These are phyloP conservation scores for Pleurotus djamor DNA, from an alignment of 768 basidiomycete species.

Conservation along the genomic window DNA sequence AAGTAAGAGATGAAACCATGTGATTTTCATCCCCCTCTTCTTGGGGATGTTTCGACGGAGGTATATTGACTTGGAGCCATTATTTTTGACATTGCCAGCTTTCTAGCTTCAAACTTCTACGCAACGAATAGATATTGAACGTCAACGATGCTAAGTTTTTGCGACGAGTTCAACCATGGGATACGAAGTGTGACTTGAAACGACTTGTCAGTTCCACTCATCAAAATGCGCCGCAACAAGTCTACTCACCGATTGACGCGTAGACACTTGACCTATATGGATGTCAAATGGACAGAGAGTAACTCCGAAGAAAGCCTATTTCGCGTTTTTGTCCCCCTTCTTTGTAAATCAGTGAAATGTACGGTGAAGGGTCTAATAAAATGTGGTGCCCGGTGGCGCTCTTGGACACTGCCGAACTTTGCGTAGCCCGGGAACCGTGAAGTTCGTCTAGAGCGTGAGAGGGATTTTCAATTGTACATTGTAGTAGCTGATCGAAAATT, in stretches of 20 bases:
- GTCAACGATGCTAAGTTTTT: not conserved
- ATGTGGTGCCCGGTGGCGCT: too few species aligned
- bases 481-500: too few species aligned
- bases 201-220: not conserved
- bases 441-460: too few species aligned
- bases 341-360: too few species aligned
- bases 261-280: too few species aligned
- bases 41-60: not conserved
- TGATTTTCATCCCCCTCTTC: not conserved
- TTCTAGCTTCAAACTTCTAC: not conserved
- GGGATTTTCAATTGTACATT: too few species aligned
- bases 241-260: conserved; percentile 1
- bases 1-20: not conserved
- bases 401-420: too few species aligned
- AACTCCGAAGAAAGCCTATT: conserved; percentile 5
- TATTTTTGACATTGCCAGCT: not conserved
- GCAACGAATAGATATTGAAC: not conserved
- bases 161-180: not conserved
- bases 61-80: not conserved
- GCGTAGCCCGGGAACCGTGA: too few species aligned
- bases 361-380: too few species aligned
- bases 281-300: not conserved
- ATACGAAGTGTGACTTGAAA: not conserved
- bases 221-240: conserved; percentile 2
- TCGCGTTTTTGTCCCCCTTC: not conserved